A percentile compares a stretch with the other conserved stretches of the same genome.
Conservation (phyloP, 1,284 basidiomycete genomes). For the Prillingera fragicola region DNA sequence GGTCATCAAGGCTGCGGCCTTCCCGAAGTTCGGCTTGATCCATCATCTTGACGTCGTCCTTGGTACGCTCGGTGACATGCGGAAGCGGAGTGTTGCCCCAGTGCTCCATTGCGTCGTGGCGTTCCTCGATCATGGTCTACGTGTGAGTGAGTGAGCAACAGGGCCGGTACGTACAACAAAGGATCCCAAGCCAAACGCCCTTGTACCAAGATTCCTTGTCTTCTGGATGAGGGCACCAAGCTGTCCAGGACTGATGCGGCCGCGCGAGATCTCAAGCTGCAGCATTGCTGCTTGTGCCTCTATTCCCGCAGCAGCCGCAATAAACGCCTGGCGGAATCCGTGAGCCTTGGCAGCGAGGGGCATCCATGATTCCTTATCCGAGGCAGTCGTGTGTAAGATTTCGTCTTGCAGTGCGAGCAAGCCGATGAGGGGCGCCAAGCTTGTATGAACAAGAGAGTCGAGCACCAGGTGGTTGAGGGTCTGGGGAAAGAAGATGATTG, state of each 20-base stretch:
- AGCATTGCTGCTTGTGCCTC: conserved; percentile 37
- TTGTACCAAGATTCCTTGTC: conserved; percentile 35
- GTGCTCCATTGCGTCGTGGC: conserved; percentile 11
- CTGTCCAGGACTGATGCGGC: conserved; percentile 47
- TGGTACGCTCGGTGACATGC: conserved; percentile 11
- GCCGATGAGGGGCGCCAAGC: conserved; percentile 33
- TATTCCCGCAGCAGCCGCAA: conserved; percentile 26
- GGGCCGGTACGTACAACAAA: conserved; percentile 29
- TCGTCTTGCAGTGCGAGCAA: conserved; percentile 42
- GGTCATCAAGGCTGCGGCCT: conserved; percentile 28
- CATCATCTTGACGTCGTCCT: not conserved
- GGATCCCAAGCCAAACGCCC: conserved; percentile 30
- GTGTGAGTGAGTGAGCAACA: not conserved
- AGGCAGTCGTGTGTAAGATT: conserved; percentile 28
- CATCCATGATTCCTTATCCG: conserved; percentile 31
- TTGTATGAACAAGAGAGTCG: conserved; percentile 27
- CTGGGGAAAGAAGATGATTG: conserved; percentile 66
- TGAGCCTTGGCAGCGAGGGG: conserved; percentile 22
- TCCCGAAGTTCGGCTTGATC: conserved; percentile 10
- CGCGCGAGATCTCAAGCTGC: conserved; percentile 50
- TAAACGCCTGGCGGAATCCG: conserved; percentile 22
- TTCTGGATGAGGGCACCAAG: conserved; percentile 37
- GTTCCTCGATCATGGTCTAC: conserved; percentile 35
- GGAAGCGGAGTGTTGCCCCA: conserved; percentile 8
- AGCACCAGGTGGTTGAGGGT: conserved; percentile 56